Evolutionary conservation across 176 grass and related monocot species (phyloP).

Genomic region (Oryza meyeriana): DNA sequence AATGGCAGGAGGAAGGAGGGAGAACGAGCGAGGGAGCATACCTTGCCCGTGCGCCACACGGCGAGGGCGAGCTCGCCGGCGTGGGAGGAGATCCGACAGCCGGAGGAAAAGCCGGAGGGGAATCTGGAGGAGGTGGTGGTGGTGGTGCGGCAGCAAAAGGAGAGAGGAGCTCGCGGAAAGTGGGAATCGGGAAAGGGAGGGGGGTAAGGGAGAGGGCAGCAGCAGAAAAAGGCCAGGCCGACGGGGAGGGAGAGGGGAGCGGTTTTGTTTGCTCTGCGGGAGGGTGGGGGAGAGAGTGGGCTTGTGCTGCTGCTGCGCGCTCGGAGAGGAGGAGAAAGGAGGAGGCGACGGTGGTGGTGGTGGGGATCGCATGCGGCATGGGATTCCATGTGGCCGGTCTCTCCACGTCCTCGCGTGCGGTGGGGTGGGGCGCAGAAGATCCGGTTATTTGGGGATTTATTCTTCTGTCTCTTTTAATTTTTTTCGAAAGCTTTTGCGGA

Average conservation of each 20-base stretch:
- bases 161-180: constrained; percentile 12
- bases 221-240: background rate
- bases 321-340: background rate
- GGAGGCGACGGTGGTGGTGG: background rate
- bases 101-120: constrained; percentile 29
- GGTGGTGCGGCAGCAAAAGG: constrained; percentile 2
- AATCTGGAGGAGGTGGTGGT: constrained; percentile 28
- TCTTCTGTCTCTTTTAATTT: background rate
- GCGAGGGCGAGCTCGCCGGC: constrained; percentile 4
- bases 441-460: background rate
- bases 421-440: background rate
- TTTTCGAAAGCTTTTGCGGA: background rate
- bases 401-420: background rate
- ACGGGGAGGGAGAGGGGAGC: constrained; percentile 5
- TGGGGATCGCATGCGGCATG: constrained; percentile 12
- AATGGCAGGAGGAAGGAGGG: background rate
- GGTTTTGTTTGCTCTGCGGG: constrained; percentile 6
- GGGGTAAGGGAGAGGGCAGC: background rate
- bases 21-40: background rate
- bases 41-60: background rate
- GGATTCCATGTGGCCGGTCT: background rate
- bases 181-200: constrained; percentile 34
- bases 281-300: background rate
- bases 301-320: background rate
- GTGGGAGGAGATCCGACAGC: background rate